Conservation (phyloP, 805 yeast genomes). For the Metschnikowia kofuensis region DNA sequence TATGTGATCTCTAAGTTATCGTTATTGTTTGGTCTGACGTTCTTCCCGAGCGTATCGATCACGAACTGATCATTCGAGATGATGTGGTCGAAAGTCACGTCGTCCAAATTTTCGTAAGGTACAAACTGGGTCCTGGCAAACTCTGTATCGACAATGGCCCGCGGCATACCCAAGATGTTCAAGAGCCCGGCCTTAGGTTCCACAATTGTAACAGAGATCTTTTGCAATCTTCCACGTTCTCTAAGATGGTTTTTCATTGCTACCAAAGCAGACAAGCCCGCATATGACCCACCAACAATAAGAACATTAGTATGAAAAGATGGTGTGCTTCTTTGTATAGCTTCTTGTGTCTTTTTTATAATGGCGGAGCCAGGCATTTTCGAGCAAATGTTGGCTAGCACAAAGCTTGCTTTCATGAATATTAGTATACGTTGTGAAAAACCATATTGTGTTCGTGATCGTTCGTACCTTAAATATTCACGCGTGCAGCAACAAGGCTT, state of each 20-base stretch:
- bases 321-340: conserved; percentile 10
- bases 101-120: conserved; percentile 29
- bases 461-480: background rate
- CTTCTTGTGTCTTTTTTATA: conserved; percentile 8
- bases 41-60: conserved; percentile 11
- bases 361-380: conserved; percentile 1
- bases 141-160: conserved; percentile 35
- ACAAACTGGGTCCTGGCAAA: conserved; percentile 39
- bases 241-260: conserved; percentile 27
- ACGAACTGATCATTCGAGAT: conserved; percentile 25
- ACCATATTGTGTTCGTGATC: background rate
- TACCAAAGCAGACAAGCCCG: conserved; percentile 37
- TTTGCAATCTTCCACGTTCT: conserved; percentile 13
- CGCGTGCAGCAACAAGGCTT: background rate
- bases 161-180: conserved; percentile 39
- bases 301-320: conserved; percentile 33
- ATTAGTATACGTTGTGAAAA: background rate
- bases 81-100: conserved; percentile 27
- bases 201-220: conserved; percentile 31
- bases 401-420: too few species aligned
- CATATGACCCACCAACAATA: conserved; percentile 42
- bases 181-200: conserved; percentile 42
- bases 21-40: conserved; percentile 13
- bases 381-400: background rate
- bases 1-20: conserved; percentile 17